Percentiles rank a stretch among this genome's conserved stretches.
These are phyloP conservation scores for Backusella mclennaniae DNA, from an alignment of 192 early-diverging fungal genomes.

Conservation along the genomic window DNA sequence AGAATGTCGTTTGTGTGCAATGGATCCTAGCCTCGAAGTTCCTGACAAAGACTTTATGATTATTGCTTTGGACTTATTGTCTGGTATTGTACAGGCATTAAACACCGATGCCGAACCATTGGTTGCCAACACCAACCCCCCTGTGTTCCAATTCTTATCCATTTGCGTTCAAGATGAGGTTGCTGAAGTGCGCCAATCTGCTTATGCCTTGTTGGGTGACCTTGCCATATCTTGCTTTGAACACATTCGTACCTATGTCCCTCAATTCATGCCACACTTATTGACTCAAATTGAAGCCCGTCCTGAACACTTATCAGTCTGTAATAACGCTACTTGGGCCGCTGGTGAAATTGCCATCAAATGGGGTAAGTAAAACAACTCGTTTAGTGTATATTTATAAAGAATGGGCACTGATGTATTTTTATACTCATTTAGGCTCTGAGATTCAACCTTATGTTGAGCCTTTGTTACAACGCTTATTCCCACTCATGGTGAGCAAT, in stretches of 20 bases:
- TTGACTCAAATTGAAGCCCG: slow-evolving; percentile 71
- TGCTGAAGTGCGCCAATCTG: slow-evolving; percentile 88
- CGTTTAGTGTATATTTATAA: slow-evolving; percentile 11
- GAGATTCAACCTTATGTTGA: slow-evolving; percentile 83
- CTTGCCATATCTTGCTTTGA: slow-evolving; percentile 89
- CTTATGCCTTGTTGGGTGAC: slow-evolving; percentile 96
- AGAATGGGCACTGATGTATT: not conserved
- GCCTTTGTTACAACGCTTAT: slow-evolving; percentile 80
- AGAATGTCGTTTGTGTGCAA: slow-evolving; percentile 53
- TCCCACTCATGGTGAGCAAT: slow-evolving; percentile 73
- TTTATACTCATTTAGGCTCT: slow-evolving; percentile 30
- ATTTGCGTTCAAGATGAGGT: slow-evolving; percentile 71
- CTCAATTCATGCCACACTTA: slow-evolving; percentile 77
- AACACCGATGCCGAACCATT: slow-evolving; percentile 72
- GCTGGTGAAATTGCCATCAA: slow-evolving; percentile 95
- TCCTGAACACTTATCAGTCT: slow-evolving; percentile 79
- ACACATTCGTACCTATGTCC: slow-evolving; percentile 78
- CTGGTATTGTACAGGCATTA: slow-evolving; percentile 91
- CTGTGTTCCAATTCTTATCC: slow-evolving; percentile 75
- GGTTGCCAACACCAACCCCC: slow-evolving; percentile 67
- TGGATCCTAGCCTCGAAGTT: slow-evolving; percentile 54
- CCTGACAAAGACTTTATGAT: slow-evolving; percentile 98
- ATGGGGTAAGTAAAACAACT: slow-evolving; percentile 40
- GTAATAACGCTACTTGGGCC: slow-evolving; percentile 99
- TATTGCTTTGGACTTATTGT: slow-evolving; percentile 92